Evolutionary conservation across 2,329 filamentous ascomycete genomes (phyloP).

Genomic region (Fonsecaea monophora): DNA sequence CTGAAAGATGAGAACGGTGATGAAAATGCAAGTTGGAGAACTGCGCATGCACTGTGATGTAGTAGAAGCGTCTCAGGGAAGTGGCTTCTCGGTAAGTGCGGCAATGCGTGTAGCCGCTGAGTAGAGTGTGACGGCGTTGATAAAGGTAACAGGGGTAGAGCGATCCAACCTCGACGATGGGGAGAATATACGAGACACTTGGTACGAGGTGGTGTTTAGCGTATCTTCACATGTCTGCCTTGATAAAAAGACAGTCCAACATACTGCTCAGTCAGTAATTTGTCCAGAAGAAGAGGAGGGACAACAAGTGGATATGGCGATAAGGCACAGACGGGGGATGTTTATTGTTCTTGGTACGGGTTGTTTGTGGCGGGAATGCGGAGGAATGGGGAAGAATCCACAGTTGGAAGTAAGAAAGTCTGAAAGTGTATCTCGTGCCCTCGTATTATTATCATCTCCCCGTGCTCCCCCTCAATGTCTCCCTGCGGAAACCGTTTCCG

Average conservation of each 20-base stretch:
- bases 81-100: not conserved
- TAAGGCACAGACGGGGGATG: too few species aligned
- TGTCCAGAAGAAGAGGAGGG: not conserved
- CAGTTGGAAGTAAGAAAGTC: not conserved
- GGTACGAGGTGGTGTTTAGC: not conserved
- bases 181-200: not conserved
- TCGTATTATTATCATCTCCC: not conserved
- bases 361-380: not conserved
- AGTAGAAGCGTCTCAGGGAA: not conserved
- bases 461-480: not conserved
- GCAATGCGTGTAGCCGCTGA: conserved; percentile 1
- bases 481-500: not conserved
- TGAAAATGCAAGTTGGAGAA: not conserved
- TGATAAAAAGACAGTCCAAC: not conserved
- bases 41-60: not conserved
- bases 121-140: conserved; percentile 2
- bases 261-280: not conserved
- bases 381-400: not conserved
- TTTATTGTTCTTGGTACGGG: not conserved
- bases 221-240: not conserved
- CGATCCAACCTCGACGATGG: not conserved
- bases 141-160: not conserved
- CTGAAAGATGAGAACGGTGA: not conserved
- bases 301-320: not conserved
- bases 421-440: too few species aligned